These are phyloP conservation scores for Salix brachista DNA, from an alignment of 345 rosid species.

Conservation along the genomic window DNA sequence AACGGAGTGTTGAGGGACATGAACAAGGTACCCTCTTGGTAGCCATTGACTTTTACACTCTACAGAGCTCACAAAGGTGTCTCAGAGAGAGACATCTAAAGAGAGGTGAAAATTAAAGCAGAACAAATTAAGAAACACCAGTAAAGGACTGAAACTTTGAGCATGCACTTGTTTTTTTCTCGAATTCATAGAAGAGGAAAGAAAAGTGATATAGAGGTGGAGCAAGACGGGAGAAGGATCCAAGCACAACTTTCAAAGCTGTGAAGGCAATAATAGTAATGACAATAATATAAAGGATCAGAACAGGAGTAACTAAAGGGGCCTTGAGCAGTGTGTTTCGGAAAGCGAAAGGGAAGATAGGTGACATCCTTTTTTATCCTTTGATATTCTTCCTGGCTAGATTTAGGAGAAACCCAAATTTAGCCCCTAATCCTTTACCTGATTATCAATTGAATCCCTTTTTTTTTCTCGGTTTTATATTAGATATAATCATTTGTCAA, in stretches of 20 bases:
- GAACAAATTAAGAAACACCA: conserved; percentile 11
- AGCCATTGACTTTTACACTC: no score
- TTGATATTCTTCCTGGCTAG: no score
- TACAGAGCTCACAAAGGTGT: background rate
- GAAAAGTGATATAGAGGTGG: conserved; percentile 15
- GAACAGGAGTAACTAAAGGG: conserved; percentile 19
- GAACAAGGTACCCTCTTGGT: background rate
- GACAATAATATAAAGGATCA: conserved; percentile 32
- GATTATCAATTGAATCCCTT: no score
- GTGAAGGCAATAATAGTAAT: conserved; percentile 32
- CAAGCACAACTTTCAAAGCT: conserved; percentile 48
- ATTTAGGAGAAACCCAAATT: no score
- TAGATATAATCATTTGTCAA: no score
- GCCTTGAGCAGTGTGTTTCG: conserved; percentile 11
- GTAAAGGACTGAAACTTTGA: background rate
- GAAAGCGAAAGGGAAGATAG: conserved; percentile 44
- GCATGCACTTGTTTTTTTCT: conserved; percentile 1
- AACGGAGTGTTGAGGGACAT: conserved; percentile 4
- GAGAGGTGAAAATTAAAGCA: background rate
- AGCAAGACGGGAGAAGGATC: conserved; percentile 21
- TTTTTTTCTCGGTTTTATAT: no score
- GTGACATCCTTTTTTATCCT: conserved; percentile 2
- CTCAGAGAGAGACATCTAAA: background rate
- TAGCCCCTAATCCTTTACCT: no score
- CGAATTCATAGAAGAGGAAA: conserved; percentile 30